Conservation (phyloP, 169 alveolate species). For the Plasmodium vivax region DNA sequence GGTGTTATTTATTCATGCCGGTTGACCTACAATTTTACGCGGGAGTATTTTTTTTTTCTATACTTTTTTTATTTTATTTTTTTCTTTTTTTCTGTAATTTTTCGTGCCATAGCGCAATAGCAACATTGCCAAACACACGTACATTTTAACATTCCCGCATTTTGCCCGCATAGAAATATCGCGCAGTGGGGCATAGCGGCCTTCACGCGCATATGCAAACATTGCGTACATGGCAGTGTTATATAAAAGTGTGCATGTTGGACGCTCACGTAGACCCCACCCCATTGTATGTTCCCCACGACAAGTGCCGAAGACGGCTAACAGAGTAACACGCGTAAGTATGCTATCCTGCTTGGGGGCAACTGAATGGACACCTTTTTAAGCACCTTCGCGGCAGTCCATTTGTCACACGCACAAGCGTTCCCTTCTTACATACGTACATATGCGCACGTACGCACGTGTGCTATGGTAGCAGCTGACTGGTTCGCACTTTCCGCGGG, state of each 20-base stretch:
- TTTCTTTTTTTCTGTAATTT: neutral
- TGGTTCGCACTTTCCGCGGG: neutral
- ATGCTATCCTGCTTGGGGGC: neutral
- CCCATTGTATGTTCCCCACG: neutral
- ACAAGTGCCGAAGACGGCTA: neutral
- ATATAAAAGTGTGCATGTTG: neutral
- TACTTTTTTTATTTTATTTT: neutral
- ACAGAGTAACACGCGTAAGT: neutral
- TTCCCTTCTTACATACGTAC: neutral
- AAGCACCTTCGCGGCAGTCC: neutral
- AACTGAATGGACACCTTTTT: neutral
- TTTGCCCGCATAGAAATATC: neutral
- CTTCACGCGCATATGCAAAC: neutral
- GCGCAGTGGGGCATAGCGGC: neutral
- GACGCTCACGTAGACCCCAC: neutral
- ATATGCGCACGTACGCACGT: neutral
- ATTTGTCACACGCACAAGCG: neutral
- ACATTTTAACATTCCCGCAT: neutral
- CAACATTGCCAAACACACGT: neutral
- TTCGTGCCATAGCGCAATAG: neutral
- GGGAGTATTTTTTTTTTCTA: neutral
- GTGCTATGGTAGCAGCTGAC: neutral
- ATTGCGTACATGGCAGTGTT: neutral
- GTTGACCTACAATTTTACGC: neutral
- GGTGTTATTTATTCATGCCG: neutral